Evolutionary conservation across 2,329 filamentous ascomycete species (phyloP).

Genomic region (Aspergillus neotritici): DNA sequence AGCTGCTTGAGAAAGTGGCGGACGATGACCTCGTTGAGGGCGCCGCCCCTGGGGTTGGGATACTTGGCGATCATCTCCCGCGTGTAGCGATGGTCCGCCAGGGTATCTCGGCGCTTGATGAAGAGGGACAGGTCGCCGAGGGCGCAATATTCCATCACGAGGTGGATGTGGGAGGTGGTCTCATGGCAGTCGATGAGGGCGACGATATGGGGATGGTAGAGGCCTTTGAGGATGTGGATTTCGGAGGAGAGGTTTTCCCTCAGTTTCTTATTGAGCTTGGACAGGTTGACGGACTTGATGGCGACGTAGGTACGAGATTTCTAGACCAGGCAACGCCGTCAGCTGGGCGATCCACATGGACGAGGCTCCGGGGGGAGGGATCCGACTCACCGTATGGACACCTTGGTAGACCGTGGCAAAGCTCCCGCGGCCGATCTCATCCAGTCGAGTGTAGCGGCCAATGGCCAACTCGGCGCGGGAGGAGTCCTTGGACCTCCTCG

Average conservation of each 20-base stretch:
- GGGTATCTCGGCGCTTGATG: conserved; percentile 85
- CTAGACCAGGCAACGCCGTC: conserved; percentile 41
- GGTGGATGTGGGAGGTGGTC: conserved; percentile 79
- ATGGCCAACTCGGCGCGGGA: conserved; percentile 43
- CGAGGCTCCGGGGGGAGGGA: neutral
- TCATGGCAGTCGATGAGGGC: conserved; percentile 93
- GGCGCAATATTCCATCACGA: conserved; percentile 98
- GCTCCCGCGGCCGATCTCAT: conserved; percentile 94
- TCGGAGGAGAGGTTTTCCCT: conserved; percentile 94
- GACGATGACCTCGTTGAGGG: conserved; percentile 93
- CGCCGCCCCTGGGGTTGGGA: conserved; percentile 72
- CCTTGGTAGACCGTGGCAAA: conserved; percentile 94
- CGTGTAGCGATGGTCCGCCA: conserved; percentile 73
- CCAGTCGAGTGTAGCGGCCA: conserved; percentile 74
- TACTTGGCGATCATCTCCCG: conserved; percentile 91
- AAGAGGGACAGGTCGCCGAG: conserved; percentile 90
- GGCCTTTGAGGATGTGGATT: conserved; percentile 87
- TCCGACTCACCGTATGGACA: conserved; percentile 66
- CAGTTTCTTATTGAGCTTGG: conserved; percentile 88
- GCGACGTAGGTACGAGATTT: conserved; percentile 76
- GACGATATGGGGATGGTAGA: conserved; percentile 95
- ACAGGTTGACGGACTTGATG: conserved; percentile 91
- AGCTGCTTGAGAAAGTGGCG: conserved; percentile 96
- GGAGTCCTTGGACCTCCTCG: conserved; percentile 35
- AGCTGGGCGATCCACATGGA: conserved; percentile 1